phyloP scores from a whole-genome alignment of 2,329 filamentous ascomycete genomes.

The Xylaria sp. region DNA sequence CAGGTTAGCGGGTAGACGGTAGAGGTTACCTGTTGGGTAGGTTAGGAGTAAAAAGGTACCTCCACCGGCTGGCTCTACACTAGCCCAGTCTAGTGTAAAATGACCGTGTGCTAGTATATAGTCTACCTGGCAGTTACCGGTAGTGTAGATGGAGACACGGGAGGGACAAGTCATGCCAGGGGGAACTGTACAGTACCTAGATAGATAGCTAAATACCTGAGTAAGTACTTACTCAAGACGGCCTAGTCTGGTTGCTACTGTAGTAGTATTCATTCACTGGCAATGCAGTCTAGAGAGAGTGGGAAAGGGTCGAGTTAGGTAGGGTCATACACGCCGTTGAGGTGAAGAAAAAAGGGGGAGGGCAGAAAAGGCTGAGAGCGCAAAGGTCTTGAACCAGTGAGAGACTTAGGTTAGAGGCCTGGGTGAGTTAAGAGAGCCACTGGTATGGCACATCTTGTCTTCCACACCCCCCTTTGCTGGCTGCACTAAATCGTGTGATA shows the following conservation, averaged over 20 bases:
- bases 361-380: slow-evolving; percentile 18
- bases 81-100: background rate
- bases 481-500: slow-evolving; percentile 1
- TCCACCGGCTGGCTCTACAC: slow-evolving; percentile 12
- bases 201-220: background rate
- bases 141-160: slow-evolving; percentile 5
- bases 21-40: too few relatives aligned
- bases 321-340: slow-evolving; percentile 7
- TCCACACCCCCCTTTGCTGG: background rate
- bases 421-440: background rate
- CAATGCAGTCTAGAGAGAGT: background rate
- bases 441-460: background rate
- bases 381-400: background rate
- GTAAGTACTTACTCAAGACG: background rate
- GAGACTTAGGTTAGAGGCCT: slow-evolving; percentile 1
- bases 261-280: background rate
- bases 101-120: background rate
- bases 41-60: slow-evolving; percentile 9
- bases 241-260: background rate
- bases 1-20: slow-evolving; percentile 25
- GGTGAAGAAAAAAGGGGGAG: slow-evolving; percentile 18
- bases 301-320: slow-evolving; percentile 8
- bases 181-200: background rate
- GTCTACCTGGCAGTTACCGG: slow-evolving; percentile 1
- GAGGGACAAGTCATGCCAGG: background rate